phyloP scores from a whole-genome alignment of 2,329 filamentous ascomycete genomes.

The Calonectria pseudoturangicola region DNA sequence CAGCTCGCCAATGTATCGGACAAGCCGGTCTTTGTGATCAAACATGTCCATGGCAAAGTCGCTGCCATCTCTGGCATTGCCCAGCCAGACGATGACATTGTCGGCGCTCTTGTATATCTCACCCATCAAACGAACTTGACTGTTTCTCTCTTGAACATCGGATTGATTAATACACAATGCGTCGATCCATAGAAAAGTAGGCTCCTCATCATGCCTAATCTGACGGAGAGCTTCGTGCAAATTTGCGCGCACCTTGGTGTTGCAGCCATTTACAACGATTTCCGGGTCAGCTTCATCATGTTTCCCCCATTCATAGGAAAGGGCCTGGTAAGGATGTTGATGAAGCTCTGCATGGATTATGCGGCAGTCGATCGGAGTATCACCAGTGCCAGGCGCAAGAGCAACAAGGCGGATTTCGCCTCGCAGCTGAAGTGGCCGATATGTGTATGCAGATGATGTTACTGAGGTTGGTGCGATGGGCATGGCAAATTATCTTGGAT shows the following conservation, averaged over 20 bases:
- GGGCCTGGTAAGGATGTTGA: not conserved
- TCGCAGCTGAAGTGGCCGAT: not conserved
- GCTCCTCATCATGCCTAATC: not conserved
- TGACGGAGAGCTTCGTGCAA: not conserved
- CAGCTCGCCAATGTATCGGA: not conserved
- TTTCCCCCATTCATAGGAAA: slow-evolving; percentile 2
- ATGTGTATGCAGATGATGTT: not conserved
- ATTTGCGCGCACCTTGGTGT: not conserved
- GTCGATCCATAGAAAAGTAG: not conserved
- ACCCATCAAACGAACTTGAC: not conserved
- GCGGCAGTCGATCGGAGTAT: not conserved
- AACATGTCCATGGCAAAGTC: slow-evolving; percentile 5
- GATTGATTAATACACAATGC: not conserved
- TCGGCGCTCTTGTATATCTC: not conserved
- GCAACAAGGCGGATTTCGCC: not conserved
- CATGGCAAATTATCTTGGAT: not conserved
- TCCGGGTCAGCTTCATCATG: not conserved
- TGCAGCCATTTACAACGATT: not conserved
- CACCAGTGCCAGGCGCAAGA: not conserved
- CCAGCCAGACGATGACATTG: not conserved
- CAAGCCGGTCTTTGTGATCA: not conserved
- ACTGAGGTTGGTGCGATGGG: no score
- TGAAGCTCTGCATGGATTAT: not conserved
- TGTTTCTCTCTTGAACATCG: not conserved
- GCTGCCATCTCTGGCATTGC: not conserved